These are phyloP conservation scores for Cystobasidium slooffiae DNA, from an alignment of 1,284 basidiomycete genomes.

Conservation along the genomic window DNA sequence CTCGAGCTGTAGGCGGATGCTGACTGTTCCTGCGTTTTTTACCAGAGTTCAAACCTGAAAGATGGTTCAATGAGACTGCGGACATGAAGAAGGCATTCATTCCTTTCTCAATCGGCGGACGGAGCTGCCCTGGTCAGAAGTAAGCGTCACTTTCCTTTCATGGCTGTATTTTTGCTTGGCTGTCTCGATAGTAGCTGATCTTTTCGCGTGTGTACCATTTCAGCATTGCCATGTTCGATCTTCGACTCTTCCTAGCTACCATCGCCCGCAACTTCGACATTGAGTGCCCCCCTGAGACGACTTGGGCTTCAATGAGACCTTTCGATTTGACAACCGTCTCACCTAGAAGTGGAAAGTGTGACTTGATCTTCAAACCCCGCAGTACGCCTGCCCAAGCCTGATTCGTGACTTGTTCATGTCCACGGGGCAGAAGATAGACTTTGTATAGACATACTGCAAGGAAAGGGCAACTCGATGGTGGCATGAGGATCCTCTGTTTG, in stretches of 20 bases:
- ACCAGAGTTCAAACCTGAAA: constrained; percentile 10
- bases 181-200: not conserved
- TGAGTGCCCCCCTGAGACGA: not conserved
- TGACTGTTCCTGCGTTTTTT: not conserved
- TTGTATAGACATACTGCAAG: not conserved
- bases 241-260: constrained; percentile 21
- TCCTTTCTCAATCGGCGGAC: constrained; percentile 29
- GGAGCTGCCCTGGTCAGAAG: constrained; percentile 34
- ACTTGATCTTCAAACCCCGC: constrained; percentile 28
- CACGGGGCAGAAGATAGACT: not conserved
- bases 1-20: too few relatives aligned
- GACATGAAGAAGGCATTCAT: constrained; percentile 26
- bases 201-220: not conserved
- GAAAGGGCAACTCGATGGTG: too few relatives aligned
- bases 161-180: too few relatives aligned
- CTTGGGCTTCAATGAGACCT: constrained; percentile 18
- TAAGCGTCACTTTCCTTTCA: not conserved
- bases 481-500: too few relatives aligned
- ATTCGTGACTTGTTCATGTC: too few relatives aligned
- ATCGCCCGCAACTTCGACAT: constrained; percentile 22
- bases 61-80: constrained; percentile 16
- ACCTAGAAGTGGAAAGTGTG: constrained; percentile 23
- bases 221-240: constrained; percentile 12
- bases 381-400: not conserved
- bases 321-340: constrained; percentile 23